Evolutionary conservation across 768 basidiomycete species (phyloP).

Genomic region (Coprinellus micaceus): DNA sequence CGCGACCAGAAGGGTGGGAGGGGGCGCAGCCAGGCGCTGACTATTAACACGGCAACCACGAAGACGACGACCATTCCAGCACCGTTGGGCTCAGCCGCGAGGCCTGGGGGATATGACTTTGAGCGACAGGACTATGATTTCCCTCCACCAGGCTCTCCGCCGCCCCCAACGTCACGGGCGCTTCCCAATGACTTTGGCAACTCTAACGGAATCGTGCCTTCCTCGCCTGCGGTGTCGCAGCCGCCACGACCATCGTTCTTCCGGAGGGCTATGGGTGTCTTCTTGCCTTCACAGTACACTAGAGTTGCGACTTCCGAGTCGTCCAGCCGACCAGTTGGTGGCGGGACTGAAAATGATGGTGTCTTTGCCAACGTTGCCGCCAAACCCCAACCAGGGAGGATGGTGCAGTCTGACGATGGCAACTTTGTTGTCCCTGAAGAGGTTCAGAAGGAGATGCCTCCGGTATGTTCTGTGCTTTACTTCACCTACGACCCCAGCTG

Average conservation of each 20-base stretch:
- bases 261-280: constrained; percentile 52
- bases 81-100: constrained; percentile 18
- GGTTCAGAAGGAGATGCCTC: constrained; percentile 76
- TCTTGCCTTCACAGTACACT: constrained; percentile 66
- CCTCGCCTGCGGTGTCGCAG: constrained; percentile 38
- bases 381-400: constrained; percentile 59
- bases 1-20: constrained; percentile 17
- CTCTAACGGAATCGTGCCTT: constrained; percentile 63
- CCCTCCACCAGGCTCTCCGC: constrained; percentile 80
- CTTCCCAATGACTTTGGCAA: constrained; percentile 70
- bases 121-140: constrained; percentile 71
- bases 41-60: constrained; percentile 8
- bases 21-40: constrained; percentile 33
- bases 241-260: constrained; percentile 49
- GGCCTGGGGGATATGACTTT: constrained; percentile 67
- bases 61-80: not conserved
- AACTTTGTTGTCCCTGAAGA: constrained; percentile 74
- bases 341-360: constrained; percentile 83
- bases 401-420: constrained; percentile 51
- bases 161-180: constrained; percentile 51
- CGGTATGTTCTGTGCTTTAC: constrained; percentile 49
- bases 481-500: too few relatives aligned
- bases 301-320: constrained; percentile 41
- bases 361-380: constrained; percentile 94
- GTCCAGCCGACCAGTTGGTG: constrained; percentile 43